Evolutionary conservation across 768 basidiomycete genomes (phyloP), one percentile per base, ranked within the genome.

Genomic region (Cystobasidium tubakii): DNA sequence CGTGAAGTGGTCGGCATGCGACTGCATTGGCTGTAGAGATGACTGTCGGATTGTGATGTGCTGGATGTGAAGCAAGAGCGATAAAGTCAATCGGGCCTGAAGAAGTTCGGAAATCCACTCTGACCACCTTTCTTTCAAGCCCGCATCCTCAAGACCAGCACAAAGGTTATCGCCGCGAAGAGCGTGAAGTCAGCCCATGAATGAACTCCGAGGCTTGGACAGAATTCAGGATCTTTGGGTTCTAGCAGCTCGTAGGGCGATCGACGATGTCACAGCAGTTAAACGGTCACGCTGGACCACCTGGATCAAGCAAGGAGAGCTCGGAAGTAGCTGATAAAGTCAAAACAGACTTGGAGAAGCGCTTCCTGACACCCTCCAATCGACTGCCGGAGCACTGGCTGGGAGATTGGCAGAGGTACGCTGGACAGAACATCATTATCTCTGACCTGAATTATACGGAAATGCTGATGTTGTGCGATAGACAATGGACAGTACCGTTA

Each of bases 321-420:
- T 6, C 33, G 12, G 57, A 3, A 27, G 25, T 21, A 12, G 57
- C 25, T 60, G 57, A 27, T 2, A 21, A 33, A 65, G 19, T 72
- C 53, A 27, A 66, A 39, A 55, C 15, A 55, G 65, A 89, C 74
- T 87, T 97, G 69, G 91, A 95, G 79, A 83, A 87, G 74, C 86
- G 86, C 74, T 82, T 95, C 27, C 83, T 95, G 36, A 82, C 88
- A 25, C 92, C 92, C 1, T 87, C 86, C 60, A 83, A 84, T 54
- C 84, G 81, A 39, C 82, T 95, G 23, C 89, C 88, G 1, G 82
- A 84, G 9, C 87, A 90, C 74, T 90, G 89, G 86, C 83, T 95
- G 62, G 84, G 88, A 66, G 85, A 84, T 39, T 93, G 93, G 82
- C 93, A 95, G 85, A 84, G 89, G 94, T 95, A 82, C 76, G 87